phyloP scores from a whole-genome alignment of 768 basidiomycete genomes.

The Lactarius akahatsu region DNA sequence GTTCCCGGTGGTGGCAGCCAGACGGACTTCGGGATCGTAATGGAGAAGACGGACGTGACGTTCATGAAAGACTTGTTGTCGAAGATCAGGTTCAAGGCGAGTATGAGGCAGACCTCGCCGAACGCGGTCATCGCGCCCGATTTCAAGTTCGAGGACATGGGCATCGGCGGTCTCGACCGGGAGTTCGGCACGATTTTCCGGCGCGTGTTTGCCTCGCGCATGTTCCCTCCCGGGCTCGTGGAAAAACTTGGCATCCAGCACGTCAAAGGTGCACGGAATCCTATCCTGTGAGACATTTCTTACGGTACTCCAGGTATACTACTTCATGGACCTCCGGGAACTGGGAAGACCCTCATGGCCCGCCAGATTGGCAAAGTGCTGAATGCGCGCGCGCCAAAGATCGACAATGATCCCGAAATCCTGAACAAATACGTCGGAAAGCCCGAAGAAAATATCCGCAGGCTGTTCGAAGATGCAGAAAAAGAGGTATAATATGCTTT shows the following conservation, averaged over 20 bases:
- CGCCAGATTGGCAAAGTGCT: conserved; percentile 99
- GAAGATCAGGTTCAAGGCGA: conserved; percentile 86
- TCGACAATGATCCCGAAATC: conserved; percentile 98
- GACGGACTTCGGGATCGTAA: conserved; percentile 68
- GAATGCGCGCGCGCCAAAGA: conserved; percentile 95
- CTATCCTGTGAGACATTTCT: background rate
- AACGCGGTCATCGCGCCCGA: conserved; percentile 97
- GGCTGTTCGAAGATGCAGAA: conserved; percentile 97
- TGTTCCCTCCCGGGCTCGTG: conserved; percentile 96
- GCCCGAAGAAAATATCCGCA: conserved; percentile 96
- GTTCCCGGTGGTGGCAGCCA: conserved; percentile 10
- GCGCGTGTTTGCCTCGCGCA: conserved; percentile 94
- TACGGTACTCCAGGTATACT: conserved; percentile 65
- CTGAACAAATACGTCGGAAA: conserved; percentile 96
- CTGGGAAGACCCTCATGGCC: conserved; percentile 97
- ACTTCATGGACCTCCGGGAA: conserved; percentile 94
- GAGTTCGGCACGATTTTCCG: conserved; percentile 98
- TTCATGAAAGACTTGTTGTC: conserved; percentile 82
- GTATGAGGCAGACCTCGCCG: conserved; percentile 86
- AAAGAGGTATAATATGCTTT: conserved; percentile 66
- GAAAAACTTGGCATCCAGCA: conserved; percentile 98
- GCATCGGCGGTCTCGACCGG: conserved; percentile 95
- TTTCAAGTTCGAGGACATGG: conserved; percentile 99
- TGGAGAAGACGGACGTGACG: conserved; percentile 89
- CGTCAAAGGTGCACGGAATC: conserved; percentile 72